A percentile compares a stretch with the other conserved stretches of the same genome.
Conservation (phyloP, 1,139 yeast species). For the Pneumocystis oryctolagi region DNA sequence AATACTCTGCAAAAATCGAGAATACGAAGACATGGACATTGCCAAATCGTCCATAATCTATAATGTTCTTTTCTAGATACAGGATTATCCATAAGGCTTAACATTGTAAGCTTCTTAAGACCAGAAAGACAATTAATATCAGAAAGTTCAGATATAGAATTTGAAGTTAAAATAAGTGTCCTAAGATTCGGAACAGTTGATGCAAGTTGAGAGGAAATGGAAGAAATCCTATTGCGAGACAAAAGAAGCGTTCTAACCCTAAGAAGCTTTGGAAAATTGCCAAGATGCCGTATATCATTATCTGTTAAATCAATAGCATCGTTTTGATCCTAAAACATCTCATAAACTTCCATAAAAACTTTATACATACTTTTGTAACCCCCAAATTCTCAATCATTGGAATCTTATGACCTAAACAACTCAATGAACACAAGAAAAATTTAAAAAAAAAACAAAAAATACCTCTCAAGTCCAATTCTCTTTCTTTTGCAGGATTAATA, state of each 20-base stretch:
- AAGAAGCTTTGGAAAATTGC: slow-evolving; percentile 35
- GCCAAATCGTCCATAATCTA: slow-evolving; percentile 44
- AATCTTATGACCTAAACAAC: slow-evolving; percentile 22
- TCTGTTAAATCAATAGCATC: slow-evolving; percentile 53
- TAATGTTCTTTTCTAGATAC: slow-evolving; percentile 41
- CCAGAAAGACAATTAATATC: slow-evolving; percentile 29
- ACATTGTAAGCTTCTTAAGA: slow-evolving; percentile 30
- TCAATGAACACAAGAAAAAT: not conserved
- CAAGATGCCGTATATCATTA: slow-evolving; percentile 43
- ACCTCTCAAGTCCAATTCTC: slow-evolving; percentile 33
- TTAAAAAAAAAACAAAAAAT: slow-evolving; percentile 2
- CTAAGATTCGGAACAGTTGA: slow-evolving; percentile 32
- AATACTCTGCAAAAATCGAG: slow-evolving; percentile 56
- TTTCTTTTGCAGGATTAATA: slow-evolving; percentile 32
- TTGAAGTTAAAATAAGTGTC: slow-evolving; percentile 39
- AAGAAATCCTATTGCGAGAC: slow-evolving; percentile 41
- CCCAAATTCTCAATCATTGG: slow-evolving; percentile 33
- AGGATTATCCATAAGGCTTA: slow-evolving; percentile 50
- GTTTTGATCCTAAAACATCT: slow-evolving; percentile 24
- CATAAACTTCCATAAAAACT: not conserved
- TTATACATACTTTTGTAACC: slow-evolving; percentile 20
- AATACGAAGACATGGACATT: slow-evolving; percentile 45
- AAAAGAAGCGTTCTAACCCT: slow-evolving; percentile 39
- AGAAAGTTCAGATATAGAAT: slow-evolving; percentile 32
- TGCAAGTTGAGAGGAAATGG: slow-evolving; percentile 27